A percentile compares a stretch with the other conserved stretches of the same genome.
phyloP scores from a whole-genome alignment of 2,329 filamentous ascomycete genomes.

The Colletotrichum chlorophyti region DNA sequence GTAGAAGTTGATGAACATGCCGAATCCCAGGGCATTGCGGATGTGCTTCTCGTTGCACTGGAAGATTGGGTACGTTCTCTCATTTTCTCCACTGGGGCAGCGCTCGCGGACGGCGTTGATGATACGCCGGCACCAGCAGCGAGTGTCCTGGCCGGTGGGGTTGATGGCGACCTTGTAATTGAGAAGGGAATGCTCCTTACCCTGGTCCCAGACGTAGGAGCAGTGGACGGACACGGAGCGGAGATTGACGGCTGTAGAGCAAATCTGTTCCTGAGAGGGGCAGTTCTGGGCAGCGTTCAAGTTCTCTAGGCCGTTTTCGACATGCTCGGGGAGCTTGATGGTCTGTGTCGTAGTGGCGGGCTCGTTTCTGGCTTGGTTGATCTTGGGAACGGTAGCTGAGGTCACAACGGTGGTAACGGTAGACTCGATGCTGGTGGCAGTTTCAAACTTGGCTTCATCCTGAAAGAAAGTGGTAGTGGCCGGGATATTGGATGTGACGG shows the following conservation, averaged over 20 bases:
- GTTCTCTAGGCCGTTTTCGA: background rate
- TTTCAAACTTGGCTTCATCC: too few relatives aligned
- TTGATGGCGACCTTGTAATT: slow-evolving; percentile 10
- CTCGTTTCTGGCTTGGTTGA: too few relatives aligned
- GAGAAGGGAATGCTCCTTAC: background rate
- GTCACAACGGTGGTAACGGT: background rate
- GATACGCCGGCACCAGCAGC: slow-evolving; percentile 2
- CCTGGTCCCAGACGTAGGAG: background rate
- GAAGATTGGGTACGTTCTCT: background rate
- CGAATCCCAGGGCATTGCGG: background rate
- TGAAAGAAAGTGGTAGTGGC: background rate
- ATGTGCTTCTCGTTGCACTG: background rate
- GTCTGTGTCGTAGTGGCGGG: too few relatives aligned
- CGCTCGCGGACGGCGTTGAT: background rate
- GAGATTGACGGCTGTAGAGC: background rate
- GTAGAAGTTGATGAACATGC: background rate
- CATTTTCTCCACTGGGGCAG: background rate
- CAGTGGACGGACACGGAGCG: background rate
- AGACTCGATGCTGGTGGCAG: too few relatives aligned
- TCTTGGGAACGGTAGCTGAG: too few relatives aligned
- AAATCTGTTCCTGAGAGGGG: background rate
- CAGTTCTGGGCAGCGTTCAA: background rate
- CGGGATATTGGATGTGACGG: background rate
- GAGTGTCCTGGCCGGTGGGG: slow-evolving; percentile 2
- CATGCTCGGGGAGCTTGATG: background rate